These are phyloP conservation scores for Coniosporium tulheliwenetii DNA, from an alignment of 2,329 filamentous ascomycete species.

Conservation along the genomic window DNA sequence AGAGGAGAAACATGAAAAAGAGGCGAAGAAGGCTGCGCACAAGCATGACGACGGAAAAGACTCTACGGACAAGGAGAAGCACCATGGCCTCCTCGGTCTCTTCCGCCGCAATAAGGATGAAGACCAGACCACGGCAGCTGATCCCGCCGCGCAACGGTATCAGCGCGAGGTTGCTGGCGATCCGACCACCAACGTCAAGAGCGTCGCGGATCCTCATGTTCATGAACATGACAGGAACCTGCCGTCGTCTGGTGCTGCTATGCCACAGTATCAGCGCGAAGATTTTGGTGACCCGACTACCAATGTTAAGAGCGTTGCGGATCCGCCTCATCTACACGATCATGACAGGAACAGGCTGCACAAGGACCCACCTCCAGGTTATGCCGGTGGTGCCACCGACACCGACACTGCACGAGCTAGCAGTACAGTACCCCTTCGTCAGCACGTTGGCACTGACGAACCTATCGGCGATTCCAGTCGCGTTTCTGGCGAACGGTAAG, in stretches of 20 bases:
- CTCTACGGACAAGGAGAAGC: too few species aligned
- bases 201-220: too few species aligned
- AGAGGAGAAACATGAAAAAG: constrained; percentile 13
- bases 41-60: constrained; percentile 2
- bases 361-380: constrained; percentile 23
- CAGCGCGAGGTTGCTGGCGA: not conserved
- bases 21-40: constrained; percentile 15
- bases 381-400: constrained; percentile 10
- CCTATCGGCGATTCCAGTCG: constrained; percentile 10
- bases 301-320: too few species aligned
- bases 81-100: constrained; percentile 19
- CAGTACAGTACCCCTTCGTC: constrained; percentile 2
- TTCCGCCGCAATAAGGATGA: constrained; percentile 25
- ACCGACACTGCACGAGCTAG: too few species aligned
- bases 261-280: too few species aligned
- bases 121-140: constrained; percentile 5
- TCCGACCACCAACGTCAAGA: too few species aligned
- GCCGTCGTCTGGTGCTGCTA: too few species aligned
- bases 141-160: constrained; percentile 1
- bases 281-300: too few species aligned
- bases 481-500: constrained; percentile 16
- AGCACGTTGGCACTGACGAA: constrained; percentile 16
- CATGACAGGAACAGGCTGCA: constrained; percentile 21
- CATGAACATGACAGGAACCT: too few species aligned
- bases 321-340: constrained; percentile 4